These are phyloP conservation scores for Botrytis aclada DNA, from an alignment of 2,329 filamentous ascomycete species.

Conservation along the genomic window DNA sequence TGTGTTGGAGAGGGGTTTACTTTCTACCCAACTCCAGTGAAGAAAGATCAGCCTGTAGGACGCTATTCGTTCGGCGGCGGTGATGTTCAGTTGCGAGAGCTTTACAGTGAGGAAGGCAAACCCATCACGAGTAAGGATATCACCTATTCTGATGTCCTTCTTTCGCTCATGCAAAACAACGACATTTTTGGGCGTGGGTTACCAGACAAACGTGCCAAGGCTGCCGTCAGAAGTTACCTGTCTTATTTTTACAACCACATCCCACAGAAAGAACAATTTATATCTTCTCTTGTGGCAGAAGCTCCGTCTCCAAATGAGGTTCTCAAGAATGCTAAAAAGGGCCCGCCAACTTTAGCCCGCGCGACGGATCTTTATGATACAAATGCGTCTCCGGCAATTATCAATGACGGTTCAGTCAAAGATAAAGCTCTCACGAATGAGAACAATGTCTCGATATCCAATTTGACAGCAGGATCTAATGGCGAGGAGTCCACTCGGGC, in stretches of 20 bases:
- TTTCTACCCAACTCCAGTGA: slow-evolving; percentile 7
- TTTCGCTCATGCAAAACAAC: slow-evolving; percentile 18
- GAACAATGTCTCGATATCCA: background rate
- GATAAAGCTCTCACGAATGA: background rate
- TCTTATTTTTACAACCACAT: slow-evolving; percentile 16
- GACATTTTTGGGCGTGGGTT: slow-evolving; percentile 1
- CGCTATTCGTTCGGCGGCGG: background rate
- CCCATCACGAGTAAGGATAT: slow-evolving; percentile 21
- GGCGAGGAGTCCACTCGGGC: background rate
- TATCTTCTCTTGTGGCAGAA: background rate
- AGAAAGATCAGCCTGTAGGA: background rate
- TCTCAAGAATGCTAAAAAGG: background rate
- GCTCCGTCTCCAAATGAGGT: background rate
- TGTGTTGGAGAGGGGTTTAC: background rate
- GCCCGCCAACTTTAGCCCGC: background rate
- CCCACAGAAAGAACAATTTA: background rate
- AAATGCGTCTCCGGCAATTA: background rate
- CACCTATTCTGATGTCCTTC: slow-evolving; percentile 13
- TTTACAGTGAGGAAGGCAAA: slow-evolving; percentile 5
- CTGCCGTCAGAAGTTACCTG: slow-evolving; percentile 19
- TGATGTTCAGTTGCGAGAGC: slow-evolving; percentile 1
- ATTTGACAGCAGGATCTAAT: background rate
- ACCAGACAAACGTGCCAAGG: slow-evolving; percentile 8
- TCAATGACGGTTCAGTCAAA: background rate
- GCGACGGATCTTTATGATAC: slow-evolving; percentile 1